These are phyloP conservation scores for Pinus taeda DNA, from an alignment of 75 land plant genomes.

Conservation along the genomic window DNA sequence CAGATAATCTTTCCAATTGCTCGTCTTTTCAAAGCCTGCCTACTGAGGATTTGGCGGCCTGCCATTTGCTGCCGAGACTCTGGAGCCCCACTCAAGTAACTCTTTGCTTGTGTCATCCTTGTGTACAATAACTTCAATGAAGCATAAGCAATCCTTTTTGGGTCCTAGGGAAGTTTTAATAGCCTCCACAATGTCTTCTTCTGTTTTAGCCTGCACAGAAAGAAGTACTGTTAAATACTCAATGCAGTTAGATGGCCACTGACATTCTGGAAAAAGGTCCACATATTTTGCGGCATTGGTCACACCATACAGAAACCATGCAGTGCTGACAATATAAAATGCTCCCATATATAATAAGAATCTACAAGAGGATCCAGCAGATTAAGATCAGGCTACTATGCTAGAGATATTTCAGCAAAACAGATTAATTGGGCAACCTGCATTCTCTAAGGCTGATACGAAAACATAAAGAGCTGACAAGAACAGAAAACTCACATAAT, in stretches of 20 bases:
- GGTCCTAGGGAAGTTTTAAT: slow-evolving; percentile 42
- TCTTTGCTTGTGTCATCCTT: no score
- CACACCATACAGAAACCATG: not conserved
- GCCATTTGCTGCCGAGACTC: slow-evolving; percentile 78
- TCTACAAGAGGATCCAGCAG: no score
- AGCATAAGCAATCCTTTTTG: slow-evolving; percentile 60
- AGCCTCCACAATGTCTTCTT: slow-evolving; percentile 24
- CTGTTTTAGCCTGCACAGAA: slow-evolving; percentile 23
- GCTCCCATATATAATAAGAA: no score
- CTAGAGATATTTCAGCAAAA: no score
- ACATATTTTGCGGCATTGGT: no score
- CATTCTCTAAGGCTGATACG: no score
- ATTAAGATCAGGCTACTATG: no score
- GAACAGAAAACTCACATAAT: not conserved
- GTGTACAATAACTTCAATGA: no score
- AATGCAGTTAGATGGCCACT: no score
- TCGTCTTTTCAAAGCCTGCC: not conserved
- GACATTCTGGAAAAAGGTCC: no score
- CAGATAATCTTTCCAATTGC: not conserved
- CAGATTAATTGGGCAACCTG: no score
- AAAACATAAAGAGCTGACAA: no score
- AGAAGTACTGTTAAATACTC: not conserved
- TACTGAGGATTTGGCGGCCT: slow-evolving; percentile 73
- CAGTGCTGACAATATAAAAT: not conserved
- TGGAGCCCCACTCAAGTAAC: slow-evolving; percentile 69